Percentiles rank a stretch among this genome's conserved stretches.
phyloP scores from a whole-genome alignment of 345 rosid species.

The Barbarea vulgaris region DNA sequence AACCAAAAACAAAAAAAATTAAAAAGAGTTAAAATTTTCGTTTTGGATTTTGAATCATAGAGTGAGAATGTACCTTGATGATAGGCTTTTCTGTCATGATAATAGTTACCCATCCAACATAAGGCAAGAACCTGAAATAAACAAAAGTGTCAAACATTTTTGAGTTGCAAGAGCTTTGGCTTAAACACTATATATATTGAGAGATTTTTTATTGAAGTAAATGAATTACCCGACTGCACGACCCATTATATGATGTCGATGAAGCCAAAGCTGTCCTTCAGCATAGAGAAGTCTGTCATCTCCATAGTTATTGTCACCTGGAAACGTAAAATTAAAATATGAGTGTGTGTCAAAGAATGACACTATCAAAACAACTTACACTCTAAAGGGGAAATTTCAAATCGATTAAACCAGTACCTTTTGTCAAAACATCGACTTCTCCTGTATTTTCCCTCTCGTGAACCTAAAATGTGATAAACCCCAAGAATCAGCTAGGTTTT shows the following conservation, averaged over 20 bases:
- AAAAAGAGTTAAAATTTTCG: neutral
- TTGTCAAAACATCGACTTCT: conserved; percentile 94
- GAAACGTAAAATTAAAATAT: conserved; percentile 14
- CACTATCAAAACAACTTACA: conserved; percentile 11
- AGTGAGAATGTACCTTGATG: conserved; percentile 58
- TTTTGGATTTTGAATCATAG: neutral
- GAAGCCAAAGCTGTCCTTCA: conserved; percentile 85
- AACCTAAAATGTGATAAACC: conserved; percentile 52
- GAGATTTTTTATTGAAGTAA: conserved; percentile 2
- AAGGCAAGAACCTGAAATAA: conserved; percentile 72
- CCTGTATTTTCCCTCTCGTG: conserved; percentile 84
- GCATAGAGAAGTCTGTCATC: conserved; percentile 91
- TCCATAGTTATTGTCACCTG: conserved; percentile 78
- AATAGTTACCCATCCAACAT: conserved; percentile 97
- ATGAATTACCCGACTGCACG: conserved; percentile 80
- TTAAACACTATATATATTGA: neutral
- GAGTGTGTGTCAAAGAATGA: neutral
- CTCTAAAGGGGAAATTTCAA: conserved; percentile 3
- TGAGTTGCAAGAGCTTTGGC: neutral
- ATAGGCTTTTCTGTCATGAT: conserved; percentile 95
- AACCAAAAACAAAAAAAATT: neutral
- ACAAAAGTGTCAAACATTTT: neutral
- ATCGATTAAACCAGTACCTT: conserved; percentile 57
- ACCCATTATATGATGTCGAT: conserved; percentile 84
- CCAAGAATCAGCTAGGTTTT: conserved; percentile 3